Percentiles rank a stretch among this genome's conserved stretches.
Conservation (phyloP, 495 filamentous ascomycete genomes). For the Penicillium cataractarum region DNA sequence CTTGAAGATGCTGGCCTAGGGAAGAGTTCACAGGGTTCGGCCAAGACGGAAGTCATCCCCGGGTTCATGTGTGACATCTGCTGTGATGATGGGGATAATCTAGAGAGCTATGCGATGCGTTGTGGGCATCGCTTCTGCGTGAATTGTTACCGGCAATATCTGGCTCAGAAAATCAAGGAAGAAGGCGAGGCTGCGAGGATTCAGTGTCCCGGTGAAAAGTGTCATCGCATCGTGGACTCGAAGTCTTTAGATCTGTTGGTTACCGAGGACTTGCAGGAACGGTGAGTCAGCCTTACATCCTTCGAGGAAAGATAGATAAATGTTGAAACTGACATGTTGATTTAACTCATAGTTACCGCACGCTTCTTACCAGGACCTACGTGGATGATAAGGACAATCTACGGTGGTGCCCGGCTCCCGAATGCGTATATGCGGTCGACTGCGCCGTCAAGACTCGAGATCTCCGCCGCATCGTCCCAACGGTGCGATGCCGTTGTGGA, state of each 20-base stretch:
- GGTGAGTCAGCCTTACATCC: constrained; percentile 42
- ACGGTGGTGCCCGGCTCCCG: constrained; percentile 96
- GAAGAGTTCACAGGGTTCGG: constrained; percentile 59
- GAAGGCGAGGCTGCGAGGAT: constrained; percentile 96
- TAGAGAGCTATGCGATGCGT: constrained; percentile 93
- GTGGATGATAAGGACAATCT: constrained; percentile 94
- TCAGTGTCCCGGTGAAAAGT: constrained; percentile 85
- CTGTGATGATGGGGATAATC: constrained; percentile 79
- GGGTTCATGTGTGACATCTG: constrained; percentile 95
- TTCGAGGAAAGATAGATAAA: neutral
- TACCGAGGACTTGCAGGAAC: constrained; percentile 67
- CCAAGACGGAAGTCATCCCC: constrained; percentile 67
- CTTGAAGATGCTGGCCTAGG: constrained; percentile 87
- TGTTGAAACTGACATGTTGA: constrained; percentile 18
- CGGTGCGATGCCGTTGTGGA: constrained; percentile 80
- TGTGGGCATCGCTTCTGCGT: constrained; percentile 96
- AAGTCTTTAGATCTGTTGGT: constrained; percentile 85
- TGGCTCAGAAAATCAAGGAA: constrained; percentile 87
- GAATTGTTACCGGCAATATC: constrained; percentile 89
- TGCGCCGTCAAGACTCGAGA: constrained; percentile 86
- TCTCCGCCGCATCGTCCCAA: constrained; percentile 81
- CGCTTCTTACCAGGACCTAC: constrained; percentile 87
- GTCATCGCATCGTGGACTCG: constrained; percentile 88
- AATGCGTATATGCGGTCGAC: constrained; percentile 90
- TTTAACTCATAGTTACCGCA: constrained; percentile 65